These are phyloP conservation scores for Chlorella sp. DNA, from an alignment of 139 green algal genomes.

Conservation along the genomic window DNA sequence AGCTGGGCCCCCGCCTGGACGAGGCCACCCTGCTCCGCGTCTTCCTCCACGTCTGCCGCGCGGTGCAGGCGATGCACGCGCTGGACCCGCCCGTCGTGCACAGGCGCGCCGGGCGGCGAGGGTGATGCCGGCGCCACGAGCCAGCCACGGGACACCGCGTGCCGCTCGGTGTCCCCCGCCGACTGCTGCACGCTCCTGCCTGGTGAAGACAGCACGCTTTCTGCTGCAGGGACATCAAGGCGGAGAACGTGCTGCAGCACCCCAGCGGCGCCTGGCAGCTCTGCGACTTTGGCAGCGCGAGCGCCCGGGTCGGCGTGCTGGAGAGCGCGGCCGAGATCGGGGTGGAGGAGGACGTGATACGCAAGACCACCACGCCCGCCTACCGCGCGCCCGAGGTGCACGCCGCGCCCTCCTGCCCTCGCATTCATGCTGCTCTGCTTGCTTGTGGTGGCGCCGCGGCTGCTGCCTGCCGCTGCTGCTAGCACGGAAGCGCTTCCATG, in stretches of 20 bases:
- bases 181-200: not conserved
- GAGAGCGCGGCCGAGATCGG: slow-evolving; percentile 59
- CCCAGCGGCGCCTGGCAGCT: slow-evolving; percentile 82
- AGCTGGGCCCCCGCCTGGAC: slow-evolving; percentile 41
- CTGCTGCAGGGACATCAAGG: slow-evolving; percentile 86
- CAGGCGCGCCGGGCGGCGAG: slow-evolving; percentile 48
- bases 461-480: too few relatives aligned
- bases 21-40: slow-evolving; percentile 53
- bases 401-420: not conserved
- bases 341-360: slow-evolving; percentile 83
- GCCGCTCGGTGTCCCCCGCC: not conserved
- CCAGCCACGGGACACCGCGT: not conserved
- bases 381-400: slow-evolving; percentile 91
- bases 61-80: slow-evolving; percentile 75
- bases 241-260: slow-evolving; percentile 91
- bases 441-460: too few relatives aligned
- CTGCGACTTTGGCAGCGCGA: slow-evolving; percentile 93
- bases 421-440: not conserved
- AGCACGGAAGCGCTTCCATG: too few relatives aligned
- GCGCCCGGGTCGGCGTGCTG: slow-evolving; percentile 27
- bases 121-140: not conserved
- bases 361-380: slow-evolving; percentile 87
- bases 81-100: slow-evolving; percentile 73
- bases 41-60: slow-evolving; percentile 65
- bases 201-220: not conserved